Evolutionary conservation across 2,329 filamentous ascomycete genomes (phyloP).

Genomic region (Lithohypha guttulata): DNA sequence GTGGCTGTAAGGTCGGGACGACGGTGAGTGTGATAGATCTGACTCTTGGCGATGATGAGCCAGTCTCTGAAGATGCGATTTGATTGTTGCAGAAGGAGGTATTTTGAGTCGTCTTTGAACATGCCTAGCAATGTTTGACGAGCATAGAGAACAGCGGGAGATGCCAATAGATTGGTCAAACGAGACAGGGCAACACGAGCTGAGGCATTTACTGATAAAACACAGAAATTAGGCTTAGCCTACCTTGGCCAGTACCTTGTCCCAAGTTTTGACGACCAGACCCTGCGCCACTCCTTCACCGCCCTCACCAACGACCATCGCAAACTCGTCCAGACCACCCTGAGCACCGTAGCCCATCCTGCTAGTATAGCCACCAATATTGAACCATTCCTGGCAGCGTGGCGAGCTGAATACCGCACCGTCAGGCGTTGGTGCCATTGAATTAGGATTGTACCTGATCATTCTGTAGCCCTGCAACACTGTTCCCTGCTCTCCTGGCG

Average conservation of each 20-base stretch:
- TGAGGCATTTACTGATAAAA: too few species aligned
- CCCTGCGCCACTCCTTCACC: background rate
- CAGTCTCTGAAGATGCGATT: too few species aligned
- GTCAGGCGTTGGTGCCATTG: background rate
- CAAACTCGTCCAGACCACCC: constrained; percentile 2
- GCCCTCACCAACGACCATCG: background rate
- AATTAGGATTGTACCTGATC: constrained; percentile 1
- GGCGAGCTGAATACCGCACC: constrained; percentile 4
- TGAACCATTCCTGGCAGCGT: constrained; percentile 6
- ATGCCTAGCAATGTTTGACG: too few species aligned
- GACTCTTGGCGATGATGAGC: too few species aligned
- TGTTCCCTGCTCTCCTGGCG: background rate
- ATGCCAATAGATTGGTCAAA: too few species aligned
- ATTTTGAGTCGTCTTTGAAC: too few species aligned
- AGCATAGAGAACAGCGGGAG: too few species aligned
- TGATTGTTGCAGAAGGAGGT: too few species aligned
- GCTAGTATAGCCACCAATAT: constrained; percentile 4
- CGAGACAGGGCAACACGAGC: too few species aligned
- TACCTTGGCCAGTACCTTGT: background rate
- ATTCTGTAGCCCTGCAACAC: constrained; percentile 4
- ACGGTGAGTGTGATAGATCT: too few species aligned
- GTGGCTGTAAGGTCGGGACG: too few species aligned
- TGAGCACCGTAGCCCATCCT: background rate
- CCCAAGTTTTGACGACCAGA: background rate
- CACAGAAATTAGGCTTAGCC: too few species aligned